Base-by-base conservation (phyloP, 345 rosid genomes). In the Eutrema yunnanense region DNA sequence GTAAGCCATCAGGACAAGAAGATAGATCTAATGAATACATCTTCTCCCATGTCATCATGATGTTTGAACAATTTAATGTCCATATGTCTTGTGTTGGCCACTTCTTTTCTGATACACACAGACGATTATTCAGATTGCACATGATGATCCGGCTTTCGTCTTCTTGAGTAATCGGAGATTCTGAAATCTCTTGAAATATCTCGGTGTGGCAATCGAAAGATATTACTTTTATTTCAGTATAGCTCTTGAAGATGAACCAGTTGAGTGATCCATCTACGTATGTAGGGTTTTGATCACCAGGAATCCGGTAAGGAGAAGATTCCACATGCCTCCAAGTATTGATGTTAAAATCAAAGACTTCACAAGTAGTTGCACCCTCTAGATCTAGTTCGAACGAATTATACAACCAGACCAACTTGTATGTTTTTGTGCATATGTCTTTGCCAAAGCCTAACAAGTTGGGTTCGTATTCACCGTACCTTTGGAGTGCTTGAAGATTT, bases 391-490 rank as follows among this genome's bases (percentile, higher is more conserved):
- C 41, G 6, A 3, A 32, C 3, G 40, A 33, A 32, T 62, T 62
- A 46, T 32, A 62, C 27, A 62, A 62, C 54, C 67, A 62, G 5
- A 62, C 54, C 53, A 62, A 44, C 42, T 62, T 62, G 54, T 46
- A 62, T 16, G 6, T 44, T 8, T 19, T 11, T 32, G 54, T 62
- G 54, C 14, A 9, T 62, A 3, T 62, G 42, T 62, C 67, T 62
- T 62, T 62, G 0, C 54, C 67, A 62, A 62, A 9, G n/a, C 30
- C 54, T 62, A 62, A 1, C 54, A 34, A 64, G 56, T 33, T 48
- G 11, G 44, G 55, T 63, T 46, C 54, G 29, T 32, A 33, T 3
- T 2, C 32, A 47, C 6, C 29, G 6, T 22, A 64, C 44, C 56
- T 37, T 6, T 16, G 10, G 11, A 10, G 32, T 33, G 19, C 6